Evolutionary conservation across 2,329 filamentous ascomycete species (phyloP), one percentile per base, ranked within the genome.

Genomic region (Westerdykella aurantiaca): DNA sequence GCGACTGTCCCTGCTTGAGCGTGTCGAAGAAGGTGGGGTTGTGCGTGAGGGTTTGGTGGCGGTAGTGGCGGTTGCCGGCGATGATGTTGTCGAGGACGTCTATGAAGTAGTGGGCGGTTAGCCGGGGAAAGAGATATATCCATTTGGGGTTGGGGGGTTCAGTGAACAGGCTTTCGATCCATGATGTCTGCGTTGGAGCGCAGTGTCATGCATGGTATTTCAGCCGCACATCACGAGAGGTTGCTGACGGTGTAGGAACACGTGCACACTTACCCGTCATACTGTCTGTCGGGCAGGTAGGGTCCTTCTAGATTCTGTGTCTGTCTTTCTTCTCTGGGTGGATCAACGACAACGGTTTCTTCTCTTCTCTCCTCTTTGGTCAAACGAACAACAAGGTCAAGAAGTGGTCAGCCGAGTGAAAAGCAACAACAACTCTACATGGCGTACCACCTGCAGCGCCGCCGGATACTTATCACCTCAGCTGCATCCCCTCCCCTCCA

Each of bases 1-100:
- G 82, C 1, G 76, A 69, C 66, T 91, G 86, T 50, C 84, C 83
- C 48, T 74, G 72, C 22, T 83, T 80, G 40, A 87, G 75, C 46
- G 75, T 79, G 38, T 78, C 71, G 70, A 91, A 88, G 70, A 88
- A 83, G 13, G 80, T 73, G 1, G 86, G 85, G 51, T 89, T 80
- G 56, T 81, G 74, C 50, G 80, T 73, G 39, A 75, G 68, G 52
- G 81, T 82, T 55, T 82, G 79, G 46, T 76, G 72, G 31, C 83
- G 82, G 83, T 85, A 90, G 52, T 81, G 74, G 52, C 80, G 78
- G 71, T 89, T 89, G 56, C 77, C 80, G 68, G 77, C 76, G 56
- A 89, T 68, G 48, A 81, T 80, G 58, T 78, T 77, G 53, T 77
- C 70, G 58, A 83, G 82, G 47, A 73, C 70, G 67, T 84, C 80